These are phyloP conservation scores for Ophiostoma fasciatum DNA, from an alignment of 2,329 filamentous ascomycete genomes.

Conservation along the genomic window DNA sequence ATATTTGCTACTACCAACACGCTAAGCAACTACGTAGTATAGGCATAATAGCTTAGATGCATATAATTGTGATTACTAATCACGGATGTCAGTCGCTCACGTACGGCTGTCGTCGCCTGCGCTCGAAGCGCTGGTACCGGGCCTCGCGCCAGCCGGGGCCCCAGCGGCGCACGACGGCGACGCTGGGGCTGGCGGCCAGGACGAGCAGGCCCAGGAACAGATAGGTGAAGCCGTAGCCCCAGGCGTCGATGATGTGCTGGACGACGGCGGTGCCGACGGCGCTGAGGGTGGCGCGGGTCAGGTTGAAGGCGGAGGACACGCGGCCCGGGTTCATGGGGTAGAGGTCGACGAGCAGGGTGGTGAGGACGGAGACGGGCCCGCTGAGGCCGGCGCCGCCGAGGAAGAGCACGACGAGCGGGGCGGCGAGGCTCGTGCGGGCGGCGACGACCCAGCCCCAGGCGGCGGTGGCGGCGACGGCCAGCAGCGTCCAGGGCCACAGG, in stretches of 20 bases:
- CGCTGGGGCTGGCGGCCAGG: constrained; percentile 15
- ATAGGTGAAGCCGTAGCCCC: constrained; percentile 25
- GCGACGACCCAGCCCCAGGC: constrained; percentile 29
- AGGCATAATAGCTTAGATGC: no score
- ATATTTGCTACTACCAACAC: no score
- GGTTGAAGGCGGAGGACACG: constrained; percentile 27
- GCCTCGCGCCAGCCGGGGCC: constrained; percentile 20
- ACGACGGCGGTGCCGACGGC: constrained; percentile 25
- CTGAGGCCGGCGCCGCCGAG: constrained; percentile 22
- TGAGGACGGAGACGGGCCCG: constrained; percentile 26
- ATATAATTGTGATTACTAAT: no score
- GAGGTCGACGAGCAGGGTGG: constrained; percentile 27
- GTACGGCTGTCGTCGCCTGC: no score
- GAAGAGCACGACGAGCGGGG: constrained; percentile 25
- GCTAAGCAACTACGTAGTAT: no score
- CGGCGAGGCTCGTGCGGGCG: constrained; percentile 22
- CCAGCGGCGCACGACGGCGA: constrained; percentile 18
- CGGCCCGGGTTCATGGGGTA: constrained; percentile 26
- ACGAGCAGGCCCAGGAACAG: constrained; percentile 20
- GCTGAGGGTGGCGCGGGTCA: constrained; percentile 24
- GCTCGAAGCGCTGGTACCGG: constrained; percentile 15
- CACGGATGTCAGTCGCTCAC: no score
- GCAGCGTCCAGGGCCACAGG: constrained; percentile 24
- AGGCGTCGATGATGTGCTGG: constrained; percentile 24
- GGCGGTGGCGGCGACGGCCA: constrained; percentile 26